Percentiles rank a stretch among this genome's conserved stretches.
Conservation (phyloP, 108 stramenopile genomes). For the Nannochloropsis salina region DNA sequence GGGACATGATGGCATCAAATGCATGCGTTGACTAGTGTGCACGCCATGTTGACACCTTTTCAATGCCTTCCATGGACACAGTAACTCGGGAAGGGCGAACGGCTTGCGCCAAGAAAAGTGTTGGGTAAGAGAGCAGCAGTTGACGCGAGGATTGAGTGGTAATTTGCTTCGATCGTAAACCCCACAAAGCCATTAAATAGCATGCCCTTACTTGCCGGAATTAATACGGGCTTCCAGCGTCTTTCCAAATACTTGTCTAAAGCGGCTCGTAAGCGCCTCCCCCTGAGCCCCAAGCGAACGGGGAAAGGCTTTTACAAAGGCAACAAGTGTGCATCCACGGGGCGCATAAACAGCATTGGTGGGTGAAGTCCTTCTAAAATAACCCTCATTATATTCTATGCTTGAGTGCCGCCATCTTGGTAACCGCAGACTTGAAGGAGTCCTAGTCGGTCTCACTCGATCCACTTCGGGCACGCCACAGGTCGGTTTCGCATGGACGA, state of each 20-base stretch:
- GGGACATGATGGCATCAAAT: no score
- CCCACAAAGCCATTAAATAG: background rate
- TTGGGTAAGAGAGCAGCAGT: no score
- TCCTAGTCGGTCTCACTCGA: background rate
- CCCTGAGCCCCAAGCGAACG: slow-evolving; percentile 40
- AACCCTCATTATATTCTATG: background rate
- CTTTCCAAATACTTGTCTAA: slow-evolving; percentile 48
- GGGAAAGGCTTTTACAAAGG: slow-evolving; percentile 51
- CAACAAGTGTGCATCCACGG: slow-evolving; percentile 34
- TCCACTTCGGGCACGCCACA: background rate
- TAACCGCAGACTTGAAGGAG: background rate
- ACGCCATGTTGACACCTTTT: no score
- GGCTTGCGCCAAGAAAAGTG: no score
- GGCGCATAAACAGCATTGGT: slow-evolving; percentile 43
- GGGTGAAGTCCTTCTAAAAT: background rate
- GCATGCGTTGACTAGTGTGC: no score
- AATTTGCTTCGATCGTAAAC: background rate
- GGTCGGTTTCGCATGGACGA: slow-evolving; percentile 42
- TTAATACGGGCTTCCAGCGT: slow-evolving; percentile 34
- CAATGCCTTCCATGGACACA: no score
- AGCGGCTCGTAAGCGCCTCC: slow-evolving; percentile 45
- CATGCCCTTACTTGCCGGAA: slow-evolving; percentile 44
- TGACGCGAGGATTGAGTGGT: no score
- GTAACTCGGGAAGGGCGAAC: no score
- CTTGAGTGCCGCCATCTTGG: background rate